Conservation (phyloP, 1,284 basidiomycete genomes). For the Melanopsichium pennsylvanicum region DNA sequence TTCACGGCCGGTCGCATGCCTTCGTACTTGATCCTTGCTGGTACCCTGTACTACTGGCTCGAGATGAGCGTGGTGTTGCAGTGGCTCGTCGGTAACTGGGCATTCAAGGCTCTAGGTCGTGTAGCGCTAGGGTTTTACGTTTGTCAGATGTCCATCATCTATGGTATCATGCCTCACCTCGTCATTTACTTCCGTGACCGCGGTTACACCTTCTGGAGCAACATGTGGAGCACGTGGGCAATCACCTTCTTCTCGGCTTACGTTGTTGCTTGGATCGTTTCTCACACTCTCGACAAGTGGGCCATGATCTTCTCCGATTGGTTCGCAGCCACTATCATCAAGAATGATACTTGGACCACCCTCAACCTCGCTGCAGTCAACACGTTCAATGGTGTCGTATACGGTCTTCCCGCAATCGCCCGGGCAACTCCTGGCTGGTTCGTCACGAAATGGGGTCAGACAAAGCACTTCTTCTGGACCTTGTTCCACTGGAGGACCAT, state of each 20-base stretch:
- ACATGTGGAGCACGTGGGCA: constrained; percentile 66
- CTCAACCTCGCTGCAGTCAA: constrained; percentile 14
- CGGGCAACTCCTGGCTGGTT: constrained; percentile 27
- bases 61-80: constrained; percentile 67
- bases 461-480: constrained; percentile 45
- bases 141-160: constrained; percentile 67
- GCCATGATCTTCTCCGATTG: constrained; percentile 31
- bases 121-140: constrained; percentile 68
- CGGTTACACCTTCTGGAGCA: constrained; percentile 65
- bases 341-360: constrained; percentile 22
- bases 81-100: constrained; percentile 66
- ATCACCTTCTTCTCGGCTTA: constrained; percentile 66
- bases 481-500: constrained; percentile 64
- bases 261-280: constrained; percentile 62
- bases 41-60: constrained; percentile 64
- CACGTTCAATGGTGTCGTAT: constrained; percentile 16
- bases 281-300: constrained; percentile 32
- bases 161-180: constrained; percentile 67
- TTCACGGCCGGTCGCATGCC: constrained; percentile 40
- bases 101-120: constrained; percentile 67
- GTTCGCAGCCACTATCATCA: constrained; percentile 26
- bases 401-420: constrained; percentile 29
- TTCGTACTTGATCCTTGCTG: constrained; percentile 42
- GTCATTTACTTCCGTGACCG: constrained; percentile 63
- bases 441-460: constrained; percentile 24